Conservation (phyloP, 306 rosid species). For the Luffa acutangula region DNA sequence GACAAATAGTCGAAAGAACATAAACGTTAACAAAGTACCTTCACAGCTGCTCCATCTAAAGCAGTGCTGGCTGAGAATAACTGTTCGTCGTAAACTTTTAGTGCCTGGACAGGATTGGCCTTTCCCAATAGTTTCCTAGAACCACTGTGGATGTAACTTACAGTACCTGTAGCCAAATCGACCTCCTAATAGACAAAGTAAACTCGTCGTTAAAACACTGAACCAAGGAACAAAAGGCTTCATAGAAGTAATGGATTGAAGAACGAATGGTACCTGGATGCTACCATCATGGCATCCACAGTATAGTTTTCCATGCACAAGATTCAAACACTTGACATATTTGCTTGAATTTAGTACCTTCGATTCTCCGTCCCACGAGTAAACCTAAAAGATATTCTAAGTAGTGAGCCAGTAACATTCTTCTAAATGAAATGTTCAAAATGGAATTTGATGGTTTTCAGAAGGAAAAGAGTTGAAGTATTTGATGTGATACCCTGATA, state of each 20-base stretch:
- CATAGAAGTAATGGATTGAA: background rate
- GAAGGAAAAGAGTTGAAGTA: background rate
- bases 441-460: background rate
- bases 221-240: background rate
- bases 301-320: constrained; percentile 43
- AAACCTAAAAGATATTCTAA: constrained; percentile 27
- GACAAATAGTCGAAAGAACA: background rate
- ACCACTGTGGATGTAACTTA: constrained; percentile 54
- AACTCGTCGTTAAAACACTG: constrained; percentile 1
- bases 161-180: constrained; percentile 58
- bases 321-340: constrained; percentile 67
- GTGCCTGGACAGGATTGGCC: constrained; percentile 55
- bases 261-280: constrained; percentile 51
- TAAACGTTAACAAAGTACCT: constrained; percentile 37
- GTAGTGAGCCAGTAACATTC: background rate
- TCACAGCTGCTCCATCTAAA: constrained; percentile 61
- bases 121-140: constrained; percentile 59
- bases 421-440: background rate
- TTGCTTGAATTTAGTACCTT: constrained; percentile 52
- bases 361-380: constrained; percentile 49
- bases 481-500: constrained; percentile 43
- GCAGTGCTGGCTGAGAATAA: constrained; percentile 59
- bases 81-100: constrained; percentile 52
- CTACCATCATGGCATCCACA: constrained; percentile 88
- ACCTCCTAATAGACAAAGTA: constrained; percentile 45